Evolutionary conservation across 176 grass and related monocot genomes (phyloP), one percentile per base, ranked within the genome.

Genomic region (Carex littledalei): DNA sequence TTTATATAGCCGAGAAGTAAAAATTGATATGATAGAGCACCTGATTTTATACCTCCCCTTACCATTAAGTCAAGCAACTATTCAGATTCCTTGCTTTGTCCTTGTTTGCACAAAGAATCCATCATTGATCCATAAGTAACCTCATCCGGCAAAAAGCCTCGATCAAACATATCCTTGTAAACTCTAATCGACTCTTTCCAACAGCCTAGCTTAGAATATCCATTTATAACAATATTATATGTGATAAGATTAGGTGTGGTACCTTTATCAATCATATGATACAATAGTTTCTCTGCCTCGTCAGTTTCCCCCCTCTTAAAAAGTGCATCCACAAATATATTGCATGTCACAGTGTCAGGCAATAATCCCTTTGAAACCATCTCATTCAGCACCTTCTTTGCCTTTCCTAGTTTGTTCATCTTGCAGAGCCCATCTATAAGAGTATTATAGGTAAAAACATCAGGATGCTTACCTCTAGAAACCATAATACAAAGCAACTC

Each of bases 71-170:
- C 53, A 57, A 71, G 64, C 12, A 81, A n/a, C 20, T 35, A 14
- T 16, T 64, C 15, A 52, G 62, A 62, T 13, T 77, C 75, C 37
- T 58, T 29, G 50, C 8, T 81, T 59, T 81, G 37, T 4, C 58
- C 85, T 41, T 53, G 49, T 45, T 53, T 81, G 58, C 76, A 80
- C 11, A 61, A 5, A 17, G 14, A 39, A 86, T 66, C 16, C 3
- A 86, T 86, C 15, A 86, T 7, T 4, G 52, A 37, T 15, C 9
- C 3, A 29, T 50, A 86, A 14, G 43, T 86, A 52, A 65, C 69
- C 14, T 32, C 24, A 86, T 86, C 13, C 41, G 67, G 75, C n/a
- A 18, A 16, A 14, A 64, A n/a, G 6, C 15, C 53, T 43, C 67
- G 58, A 59, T 10, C 65, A 24, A 59, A 3, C n/a, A 63, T 59